Base-by-base conservation (phyloP, 345 rosid species). In the Lepidium didymum region DNA sequence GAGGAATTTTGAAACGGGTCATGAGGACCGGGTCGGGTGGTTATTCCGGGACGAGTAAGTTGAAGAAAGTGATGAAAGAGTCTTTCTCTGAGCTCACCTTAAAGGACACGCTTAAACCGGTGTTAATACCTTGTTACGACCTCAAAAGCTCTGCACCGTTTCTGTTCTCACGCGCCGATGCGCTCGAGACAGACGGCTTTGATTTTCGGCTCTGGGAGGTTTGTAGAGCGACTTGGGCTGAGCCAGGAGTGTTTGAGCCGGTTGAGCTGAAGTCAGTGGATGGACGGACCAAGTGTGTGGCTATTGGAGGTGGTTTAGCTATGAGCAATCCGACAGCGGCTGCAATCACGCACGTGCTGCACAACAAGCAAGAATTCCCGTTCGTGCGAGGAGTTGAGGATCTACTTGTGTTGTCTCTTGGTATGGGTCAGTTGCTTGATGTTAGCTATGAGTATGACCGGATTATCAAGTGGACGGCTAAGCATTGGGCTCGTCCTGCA, bases 351-450 rank as follows among this genome's bases (percentile, higher is more conserved):
- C 98, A 93, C 77, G 98, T 93, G 66, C 74, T 93, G 59, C 98
- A 93, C 42, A 93, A 93, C 75, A 93, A 93, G 83, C 96, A 90
- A 67, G 98, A 93, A 78, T 93, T 93, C 23, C 98, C 98, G 12
- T 90, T 90, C 64, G 98, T 93, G 63, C 80, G 96, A 59, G 98
- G 98, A 1, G 94, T 88, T 19, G 98, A 90, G 83, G 98, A 93
- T 83, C 80, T 93, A 75, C 65, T 93, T 70, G 97, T 93, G 19
- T 71, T 93, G 41, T 88, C 96, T 10, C 56, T 93, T 4, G 98
- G 96, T 25, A 82, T 87, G 4, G 98, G 97, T 23, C 97, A 90
- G 83, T 80, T 86, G 33, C 81, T 84, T 16, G 92, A 90, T 56
- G 83, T 78, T 7, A 88, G 78, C 72, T 87, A 84, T 47, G 87